These are phyloP conservation scores for Mortierella alpina DNA, from an alignment of 192 early-diverging fungal species.

Conservation along the genomic window DNA sequence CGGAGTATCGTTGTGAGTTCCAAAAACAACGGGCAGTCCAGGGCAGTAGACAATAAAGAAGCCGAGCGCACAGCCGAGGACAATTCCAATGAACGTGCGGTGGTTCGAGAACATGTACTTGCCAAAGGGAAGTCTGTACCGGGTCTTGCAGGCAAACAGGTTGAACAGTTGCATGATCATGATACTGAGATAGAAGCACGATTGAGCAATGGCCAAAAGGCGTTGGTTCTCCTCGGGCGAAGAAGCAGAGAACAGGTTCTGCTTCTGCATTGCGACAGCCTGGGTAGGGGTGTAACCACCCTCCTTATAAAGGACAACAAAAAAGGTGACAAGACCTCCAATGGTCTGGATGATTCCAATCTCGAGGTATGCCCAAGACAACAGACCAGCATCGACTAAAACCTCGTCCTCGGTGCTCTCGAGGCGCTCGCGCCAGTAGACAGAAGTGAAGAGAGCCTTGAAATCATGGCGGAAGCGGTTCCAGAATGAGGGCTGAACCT, in stretches of 20 bases:
- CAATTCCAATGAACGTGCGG: constrained; percentile 75
- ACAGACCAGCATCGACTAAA: constrained; percentile 83
- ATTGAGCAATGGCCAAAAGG: constrained; percentile 82
- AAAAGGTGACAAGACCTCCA: constrained; percentile 78
- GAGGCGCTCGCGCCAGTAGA: constrained; percentile 73
- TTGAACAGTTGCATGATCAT: constrained; percentile 95
- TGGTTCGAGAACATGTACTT: constrained; percentile 85
- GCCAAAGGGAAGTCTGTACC: constrained; percentile 81
- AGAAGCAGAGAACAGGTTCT: constrained; percentile 46
- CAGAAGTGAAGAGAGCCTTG: constrained; percentile 60
- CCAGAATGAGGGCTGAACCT: constrained; percentile 39
- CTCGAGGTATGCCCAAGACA: constrained; percentile 91
- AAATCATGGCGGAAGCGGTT: constrained; percentile 38
- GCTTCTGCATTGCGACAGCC: constrained; percentile 68
- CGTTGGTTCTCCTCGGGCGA: constrained; percentile 67
- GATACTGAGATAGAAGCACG: constrained; percentile 79
- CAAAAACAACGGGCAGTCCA: constrained; percentile 81
- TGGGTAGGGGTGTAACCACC: constrained; percentile 72
- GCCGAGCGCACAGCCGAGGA: constrained; percentile 73
- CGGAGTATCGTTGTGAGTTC: constrained; percentile 68
- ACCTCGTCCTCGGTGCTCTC: constrained; percentile 84
- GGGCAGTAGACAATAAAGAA: constrained; percentile 87
- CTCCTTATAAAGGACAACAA: constrained; percentile 78
- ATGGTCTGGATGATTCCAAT: constrained; percentile 82
- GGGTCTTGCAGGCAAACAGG: constrained; percentile 91